phyloP scores from a whole-genome alignment of 2,329 filamentous ascomycete species.

The Alternaria postmessia region DNA sequence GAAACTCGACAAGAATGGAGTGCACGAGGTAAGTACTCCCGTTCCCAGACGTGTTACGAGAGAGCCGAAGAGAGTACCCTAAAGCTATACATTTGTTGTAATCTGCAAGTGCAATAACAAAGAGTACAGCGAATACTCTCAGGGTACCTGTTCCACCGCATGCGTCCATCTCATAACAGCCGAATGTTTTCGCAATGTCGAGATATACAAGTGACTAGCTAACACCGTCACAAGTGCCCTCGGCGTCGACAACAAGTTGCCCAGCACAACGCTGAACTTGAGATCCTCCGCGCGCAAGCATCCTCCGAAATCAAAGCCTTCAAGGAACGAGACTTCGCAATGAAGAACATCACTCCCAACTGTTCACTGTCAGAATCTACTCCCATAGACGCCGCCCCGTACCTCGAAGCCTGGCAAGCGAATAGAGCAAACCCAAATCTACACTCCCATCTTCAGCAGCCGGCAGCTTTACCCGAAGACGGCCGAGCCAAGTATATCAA shows the following conservation, averaged over 20 bases:
- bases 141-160: not conserved
- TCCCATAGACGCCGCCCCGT: not conserved
- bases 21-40: not conserved
- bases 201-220: not conserved
- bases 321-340: not conserved
- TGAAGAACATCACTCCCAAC: not conserved
- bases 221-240: constrained; percentile 1
- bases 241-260: not conserved
- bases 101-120: no score
- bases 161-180: not conserved
- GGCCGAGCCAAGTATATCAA: not conserved
- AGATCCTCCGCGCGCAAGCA: not conserved
- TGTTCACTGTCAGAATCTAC: no score
- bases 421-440: not conserved
- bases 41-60: not conserved
- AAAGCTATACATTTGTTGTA: not conserved
- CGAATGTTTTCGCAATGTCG: not conserved
- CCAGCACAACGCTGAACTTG: not conserved
- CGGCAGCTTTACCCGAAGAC: not conserved
- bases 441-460: not conserved
- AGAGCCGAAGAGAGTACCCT: not conserved
- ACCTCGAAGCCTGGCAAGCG: not conserved
- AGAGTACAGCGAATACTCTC: not conserved
- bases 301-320: constrained; percentile 1
- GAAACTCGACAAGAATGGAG: not conserved